Base-by-base conservation (phyloP, 192 early-diverging fungal genomes). In the Chytriomyces confervae region DNA sequence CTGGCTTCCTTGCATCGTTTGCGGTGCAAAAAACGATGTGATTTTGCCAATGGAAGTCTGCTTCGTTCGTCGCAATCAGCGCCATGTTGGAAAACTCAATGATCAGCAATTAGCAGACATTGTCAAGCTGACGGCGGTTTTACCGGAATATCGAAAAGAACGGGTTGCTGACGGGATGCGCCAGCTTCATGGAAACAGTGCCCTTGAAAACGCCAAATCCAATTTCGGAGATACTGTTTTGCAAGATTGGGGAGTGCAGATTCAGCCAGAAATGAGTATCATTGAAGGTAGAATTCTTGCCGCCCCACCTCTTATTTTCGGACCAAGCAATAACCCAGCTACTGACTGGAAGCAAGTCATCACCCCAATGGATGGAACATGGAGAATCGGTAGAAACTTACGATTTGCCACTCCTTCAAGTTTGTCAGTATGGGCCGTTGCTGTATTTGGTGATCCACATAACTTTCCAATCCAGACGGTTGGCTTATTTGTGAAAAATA, bases 11-110 rank as follows among this genome's bases (percentile, higher is more conserved):
- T 83, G 82, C 50, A 43, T 86, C 46, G 90, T 91, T 9, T 90
- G 90, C 46, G 85, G 85, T 18, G 57, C 50, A n/a, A 64, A 75
- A 48, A 87, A 87, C 47, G 87, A 89, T 70, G 45, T 80, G 44
- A 43, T 86, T 36, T 79, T 96, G 20, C 96, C 96, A 27, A 92
- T 98, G 83, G 96, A 98, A 84, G 79, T 95, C 48, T 94, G 92
- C 83, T 81, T 86, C 36, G 87, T 98, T 13, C 76, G 87, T 43
- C 84, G 88, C 47, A 93, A 92, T 64, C 94, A 95, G 82, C 85
- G 91, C 29, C 87, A 91, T 80, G 86, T 86, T 68, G 90, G 91
- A 74, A 94, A 94, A 76, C 81, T 96, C 45, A 88, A 93, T 72
- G 93, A 95, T 46, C 82, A 72, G 61, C 96, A 97, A 80, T 92